Evolutionary conservation across 768 basidiomycete species (phyloP).

Genomic region (Terana coerulea): DNA sequence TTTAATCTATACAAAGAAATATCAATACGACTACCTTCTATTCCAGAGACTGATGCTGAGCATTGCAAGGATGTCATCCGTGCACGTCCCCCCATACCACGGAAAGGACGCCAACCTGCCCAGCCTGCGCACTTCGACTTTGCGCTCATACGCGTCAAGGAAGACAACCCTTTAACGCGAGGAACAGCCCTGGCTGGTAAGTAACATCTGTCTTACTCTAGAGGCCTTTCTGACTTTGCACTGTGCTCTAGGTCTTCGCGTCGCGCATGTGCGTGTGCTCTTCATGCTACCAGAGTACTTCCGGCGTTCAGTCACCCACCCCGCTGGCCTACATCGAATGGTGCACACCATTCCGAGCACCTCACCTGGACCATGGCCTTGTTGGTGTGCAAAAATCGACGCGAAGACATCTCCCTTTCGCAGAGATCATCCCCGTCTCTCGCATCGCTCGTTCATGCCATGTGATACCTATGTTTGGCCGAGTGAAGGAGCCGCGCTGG

Average conservation of each 20-base stretch:
- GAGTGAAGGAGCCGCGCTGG: neutral
- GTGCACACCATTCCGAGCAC: neutral
- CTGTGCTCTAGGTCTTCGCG: conserved; percentile 1
- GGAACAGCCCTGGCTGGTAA: neutral
- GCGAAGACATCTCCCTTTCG: neutral
- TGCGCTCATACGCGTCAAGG: neutral
- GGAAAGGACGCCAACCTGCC: neutral
- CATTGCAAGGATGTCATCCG: neutral
- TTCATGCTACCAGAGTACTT: neutral
- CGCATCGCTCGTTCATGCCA: conserved; percentile 2
- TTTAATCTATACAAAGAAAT: neutral
- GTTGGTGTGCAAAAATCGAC: neutral
- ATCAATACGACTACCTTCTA: neutral
- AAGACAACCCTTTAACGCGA: neutral
- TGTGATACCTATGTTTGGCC: neutral
- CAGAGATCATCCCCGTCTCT: neutral
- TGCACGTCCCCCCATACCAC: neutral
- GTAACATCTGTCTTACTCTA: neutral
- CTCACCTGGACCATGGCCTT: neutral
- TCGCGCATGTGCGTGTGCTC: neutral
- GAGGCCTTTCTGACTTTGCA: neutral
- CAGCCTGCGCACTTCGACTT: neutral
- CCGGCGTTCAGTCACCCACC: neutral
- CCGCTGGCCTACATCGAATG: conserved; percentile 1
- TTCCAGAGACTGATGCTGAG: neutral